These are phyloP conservation scores for Pholiota conissans DNA, from an alignment of 768 basidiomycete species.

Conservation along the genomic window DNA sequence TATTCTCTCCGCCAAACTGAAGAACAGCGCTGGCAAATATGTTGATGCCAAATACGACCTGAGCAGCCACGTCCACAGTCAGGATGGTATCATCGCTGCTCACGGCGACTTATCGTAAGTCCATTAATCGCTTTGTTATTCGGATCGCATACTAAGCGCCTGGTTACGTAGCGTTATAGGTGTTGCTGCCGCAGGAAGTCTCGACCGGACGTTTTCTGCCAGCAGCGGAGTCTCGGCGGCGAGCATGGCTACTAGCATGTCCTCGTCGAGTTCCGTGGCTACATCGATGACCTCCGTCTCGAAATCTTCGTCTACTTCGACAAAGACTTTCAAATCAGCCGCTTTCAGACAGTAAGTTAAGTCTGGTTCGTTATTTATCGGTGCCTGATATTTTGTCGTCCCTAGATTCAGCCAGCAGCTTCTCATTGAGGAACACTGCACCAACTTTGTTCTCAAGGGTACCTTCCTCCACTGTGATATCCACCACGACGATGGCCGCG, in stretches of 20 bases:
- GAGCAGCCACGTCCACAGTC: constrained; percentile 10
- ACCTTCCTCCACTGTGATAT: constrained; percentile 15
- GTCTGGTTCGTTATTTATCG: not conserved
- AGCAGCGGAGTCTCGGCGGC: constrained; percentile 1
- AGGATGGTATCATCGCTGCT: constrained; percentile 14
- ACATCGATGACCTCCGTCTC: constrained; percentile 11
- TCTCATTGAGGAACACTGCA: constrained; percentile 16
- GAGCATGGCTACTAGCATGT: constrained; percentile 5
- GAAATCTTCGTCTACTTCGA: constrained; percentile 6
- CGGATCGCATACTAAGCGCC: not conserved
- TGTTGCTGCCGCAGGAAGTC: not conserved
- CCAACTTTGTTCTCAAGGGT: constrained; percentile 15
- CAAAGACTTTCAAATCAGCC: constrained; percentile 14
- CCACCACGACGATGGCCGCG: constrained; percentile 14
- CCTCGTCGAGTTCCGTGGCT: constrained; percentile 9
- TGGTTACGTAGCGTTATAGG: not conserved
- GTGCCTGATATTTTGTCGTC: not conserved
- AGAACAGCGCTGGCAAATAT: constrained; percentile 11
- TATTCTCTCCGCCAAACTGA: constrained; percentile 16
- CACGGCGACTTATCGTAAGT: constrained; percentile 3
- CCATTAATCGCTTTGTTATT: not conserved
- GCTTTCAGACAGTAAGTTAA: constrained; percentile 13
- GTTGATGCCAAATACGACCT: constrained; percentile 18
- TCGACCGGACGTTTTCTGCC: not conserved
- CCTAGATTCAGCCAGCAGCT: constrained; percentile 15